Percentiles rank a stretch among this genome's conserved stretches.
These are phyloP conservation scores for Teunomyces tritomae DNA, from an alignment of 805 yeast species.

Conservation along the genomic window DNA sequence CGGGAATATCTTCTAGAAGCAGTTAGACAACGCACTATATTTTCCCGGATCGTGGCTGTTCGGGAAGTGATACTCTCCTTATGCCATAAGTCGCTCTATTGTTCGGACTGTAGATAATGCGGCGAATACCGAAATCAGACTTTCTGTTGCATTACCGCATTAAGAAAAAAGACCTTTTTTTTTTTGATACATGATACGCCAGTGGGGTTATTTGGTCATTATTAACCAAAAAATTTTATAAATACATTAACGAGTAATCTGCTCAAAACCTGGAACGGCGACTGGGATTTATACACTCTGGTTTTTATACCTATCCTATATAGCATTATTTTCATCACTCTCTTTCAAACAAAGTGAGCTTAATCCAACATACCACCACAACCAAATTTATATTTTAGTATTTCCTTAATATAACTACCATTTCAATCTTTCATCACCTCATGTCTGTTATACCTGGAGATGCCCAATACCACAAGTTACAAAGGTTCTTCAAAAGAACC, in stretches of 20 bases:
- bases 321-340: not conserved
- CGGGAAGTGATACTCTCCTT: not conserved
- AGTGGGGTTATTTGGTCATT: slow-evolving; percentile 4
- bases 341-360: not conserved
- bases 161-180: slow-evolving; percentile 1
- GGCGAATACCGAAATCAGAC: not conserved
- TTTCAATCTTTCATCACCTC: not conserved
- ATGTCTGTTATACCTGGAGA: slow-evolving; percentile 1
- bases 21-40: no score
- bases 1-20: no score
- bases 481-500: slow-evolving; percentile 10
- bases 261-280: not conserved
- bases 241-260: not conserved
- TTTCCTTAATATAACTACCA: not conserved
- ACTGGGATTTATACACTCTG: not conserved
- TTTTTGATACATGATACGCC: slow-evolving; percentile 1
- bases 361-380: not conserved
- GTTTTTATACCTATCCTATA: not conserved
- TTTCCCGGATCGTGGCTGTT: no score
- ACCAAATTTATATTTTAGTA: no score
- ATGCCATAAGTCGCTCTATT: not conserved
- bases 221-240: slow-evolving; percentile 1
- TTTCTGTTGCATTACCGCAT: slow-evolving; percentile 3
- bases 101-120: not conserved
- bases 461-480: slow-evolving; percentile 1